Base-by-base conservation (phyloP, 1,284 basidiomycete genomes). In the Ustilago shanxiensis region DNA sequence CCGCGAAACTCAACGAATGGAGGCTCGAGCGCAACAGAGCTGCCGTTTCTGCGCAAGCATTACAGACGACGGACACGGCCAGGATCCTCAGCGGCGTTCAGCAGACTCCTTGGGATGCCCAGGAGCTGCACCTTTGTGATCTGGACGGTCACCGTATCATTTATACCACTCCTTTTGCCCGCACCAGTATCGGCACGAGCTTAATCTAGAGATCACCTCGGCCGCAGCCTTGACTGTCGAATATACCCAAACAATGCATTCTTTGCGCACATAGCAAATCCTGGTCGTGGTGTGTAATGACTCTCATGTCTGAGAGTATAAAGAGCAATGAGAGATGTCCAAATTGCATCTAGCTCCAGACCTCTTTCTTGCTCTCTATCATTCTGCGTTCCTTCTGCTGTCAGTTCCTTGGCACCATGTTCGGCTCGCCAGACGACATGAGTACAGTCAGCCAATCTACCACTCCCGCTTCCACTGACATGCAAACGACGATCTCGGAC, bases 71-170 rank as follows among this genome's bases (percentile, higher is more conserved):
- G 50, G 44, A 53, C 18, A 22, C 16, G 35, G 64, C 72, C 26
- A 52, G 35, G 20, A 49, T 74, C 6, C 59, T 78, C 13, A 60
- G 52, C 55, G 60, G 53, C 2, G 67, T 78, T 22, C 72, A 71
- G 50, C 61, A 70, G 51, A 74, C 64, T 9, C 58, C 67, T 18
- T 75, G 75, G 72, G 51, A 69, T n/a, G 62, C 71, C 33, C 75
- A 78, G 56, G 75, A 78, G 66, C 60, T 78, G 51, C 72, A 70
- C 14, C 51, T 78, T 31, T 68, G 65, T 24, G 75, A 75, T 22
- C 60, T 69, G 1, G 75, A 78, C 39, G 75, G 75, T 31, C 75
- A 78, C 29, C 75, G 75, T 31, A 60, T 75, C 54, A 54, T 74
- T 28, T 70, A 64, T 55, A 71, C 71, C 39, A 68, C 66, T 22